Conservation (phyloP, 1,284 basidiomycete species). For the Malassezia globosa region DNA sequence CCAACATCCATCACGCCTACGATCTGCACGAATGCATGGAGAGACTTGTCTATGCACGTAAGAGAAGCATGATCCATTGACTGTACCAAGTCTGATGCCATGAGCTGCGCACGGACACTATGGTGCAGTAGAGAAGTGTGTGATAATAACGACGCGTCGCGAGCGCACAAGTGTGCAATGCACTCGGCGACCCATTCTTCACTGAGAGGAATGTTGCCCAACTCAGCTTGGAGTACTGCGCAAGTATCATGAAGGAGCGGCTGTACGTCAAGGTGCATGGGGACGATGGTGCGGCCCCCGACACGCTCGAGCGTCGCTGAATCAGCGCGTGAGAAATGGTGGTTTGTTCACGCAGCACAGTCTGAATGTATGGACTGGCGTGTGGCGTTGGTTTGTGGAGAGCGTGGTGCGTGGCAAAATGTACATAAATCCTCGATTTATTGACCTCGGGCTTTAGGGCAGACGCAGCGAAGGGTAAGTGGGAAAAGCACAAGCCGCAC, state of each 20-base stretch:
- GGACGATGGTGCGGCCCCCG: too few relatives aligned
- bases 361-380: too few relatives aligned
- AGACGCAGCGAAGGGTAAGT: too few relatives aligned
- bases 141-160: neutral
- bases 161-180: conserved; percentile 2
- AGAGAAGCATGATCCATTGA: conserved; percentile 6
- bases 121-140: neutral
- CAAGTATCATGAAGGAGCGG: neutral
- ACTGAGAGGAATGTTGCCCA: conserved; percentile 5
- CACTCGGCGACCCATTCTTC: conserved; percentile 13
- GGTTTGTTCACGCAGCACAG: too few relatives aligned
- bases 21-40: conserved; percentile 4
- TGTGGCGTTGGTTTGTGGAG: too few relatives aligned
- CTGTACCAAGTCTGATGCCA: conserved; percentile 9
- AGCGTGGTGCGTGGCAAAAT: neutral
- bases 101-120: conserved; percentile 9
- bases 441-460: neutral
- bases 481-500: neutral
- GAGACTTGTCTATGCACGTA: neutral
- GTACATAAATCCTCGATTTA: conserved; percentile 8
- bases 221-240: neutral
- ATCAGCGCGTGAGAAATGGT: too few relatives aligned
- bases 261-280: neutral
- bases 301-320: too few relatives aligned
- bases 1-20: conserved; percentile 8